Base-by-base conservation (phyloP, 148 eudicot genomes). In the Heliosperma pusillum region DNA sequence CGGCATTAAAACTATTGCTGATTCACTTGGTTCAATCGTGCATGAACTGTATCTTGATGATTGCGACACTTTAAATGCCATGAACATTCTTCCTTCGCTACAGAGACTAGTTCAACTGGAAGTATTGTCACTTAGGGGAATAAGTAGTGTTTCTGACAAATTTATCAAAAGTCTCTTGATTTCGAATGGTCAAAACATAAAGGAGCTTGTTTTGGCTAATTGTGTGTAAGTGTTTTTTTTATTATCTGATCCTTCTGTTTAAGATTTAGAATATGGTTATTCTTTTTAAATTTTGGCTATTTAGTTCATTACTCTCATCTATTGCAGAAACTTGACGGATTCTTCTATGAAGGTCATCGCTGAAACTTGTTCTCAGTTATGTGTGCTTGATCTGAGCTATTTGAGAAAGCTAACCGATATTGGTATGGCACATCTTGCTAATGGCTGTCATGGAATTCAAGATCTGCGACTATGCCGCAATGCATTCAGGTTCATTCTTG, bases 291-390 rank as follows among this genome's bases (percentile, higher is more conserved):
- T 76, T 13, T 50, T 50, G 15, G 17, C 42, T 50, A 2, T 50
- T 42, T 16, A 22, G 22, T 63, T 74, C 56, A 24, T 52, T 42
- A 19, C 74, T 52, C 17, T 81, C 26, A 45, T 79, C 72, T 79
- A 21, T 50, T 89, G 84, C 94, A 95, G 98, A 84, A 86, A 84
- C 53, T 83, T 95, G 84, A 86, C 89, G 13, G 92, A 95, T 88
- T 70, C 74, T n/a, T 85, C 97, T 24, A 22, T 88, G 72, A 85
- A 83, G 83, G 85, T 73, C 64, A 92, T 92, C 78, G 83, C 88
- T 29, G 82, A 86, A 76, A 88, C 59, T 24, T 95, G 98, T 72
- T 66, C 87, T 47, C 85, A 82, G 45, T 73, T 95, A 82, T 58
- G 79, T 73, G 91, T 85, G 2, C 86, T 95, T 26, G 91, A 95